Evolutionary conservation across 225 moss, liverwort and hornwort genomes (phyloP).

Genomic region (Climacium dendroides): DNA sequence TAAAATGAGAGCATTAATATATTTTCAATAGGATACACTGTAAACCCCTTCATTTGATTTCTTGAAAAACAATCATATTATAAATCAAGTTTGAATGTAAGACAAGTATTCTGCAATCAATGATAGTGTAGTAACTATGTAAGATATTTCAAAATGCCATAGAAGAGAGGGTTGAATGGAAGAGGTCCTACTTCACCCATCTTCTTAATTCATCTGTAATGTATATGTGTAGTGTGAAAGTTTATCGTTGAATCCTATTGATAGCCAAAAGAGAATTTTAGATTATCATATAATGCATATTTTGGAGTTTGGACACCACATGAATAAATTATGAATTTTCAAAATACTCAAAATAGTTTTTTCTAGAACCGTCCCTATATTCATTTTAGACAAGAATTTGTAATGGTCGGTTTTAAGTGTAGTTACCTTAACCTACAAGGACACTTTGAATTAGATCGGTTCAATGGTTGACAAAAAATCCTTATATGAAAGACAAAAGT

Average conservation of each 20-base stretch:
- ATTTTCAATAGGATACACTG: too few relatives aligned
- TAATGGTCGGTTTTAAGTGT: fast-evolving
- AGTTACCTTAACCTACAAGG: background rate
- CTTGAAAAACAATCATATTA: background rate
- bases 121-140: background rate
- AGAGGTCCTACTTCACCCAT: background rate
- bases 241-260: too few relatives aligned
- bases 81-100: background rate
- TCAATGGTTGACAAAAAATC: background rate
- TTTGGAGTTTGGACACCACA: background rate
- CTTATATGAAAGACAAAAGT: fast-evolving
- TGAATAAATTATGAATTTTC: background rate
- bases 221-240: background rate
- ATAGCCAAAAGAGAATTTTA: background rate
- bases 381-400: background rate
- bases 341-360: background rate
- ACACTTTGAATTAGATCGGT: fast-evolving
- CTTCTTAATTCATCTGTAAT: background rate
- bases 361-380: background rate
- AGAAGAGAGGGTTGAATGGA: background rate
- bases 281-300: background rate
- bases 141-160: background rate
- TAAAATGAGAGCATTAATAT: background rate
- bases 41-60: background rate
- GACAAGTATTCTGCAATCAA: background rate